Percentiles rank a stretch among this genome's conserved stretches.
These are phyloP conservation scores for Bryopsis sp. DNA, from an alignment of 139 green algal genomes.

Conservation along the genomic window DNA sequence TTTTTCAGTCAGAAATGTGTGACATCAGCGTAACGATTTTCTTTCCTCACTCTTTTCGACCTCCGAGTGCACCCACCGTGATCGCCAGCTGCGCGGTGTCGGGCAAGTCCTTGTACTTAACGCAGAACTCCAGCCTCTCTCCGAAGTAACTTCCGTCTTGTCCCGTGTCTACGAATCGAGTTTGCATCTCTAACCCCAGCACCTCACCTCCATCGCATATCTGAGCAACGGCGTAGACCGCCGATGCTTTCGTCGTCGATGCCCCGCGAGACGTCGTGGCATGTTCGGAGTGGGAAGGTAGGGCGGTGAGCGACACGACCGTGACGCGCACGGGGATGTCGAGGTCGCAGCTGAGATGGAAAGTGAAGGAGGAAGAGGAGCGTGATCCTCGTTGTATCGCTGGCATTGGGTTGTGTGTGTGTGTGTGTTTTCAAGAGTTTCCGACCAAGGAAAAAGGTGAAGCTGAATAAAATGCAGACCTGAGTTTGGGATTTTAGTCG, in stretches of 20 bases:
- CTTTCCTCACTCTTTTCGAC: constrained; percentile 23
- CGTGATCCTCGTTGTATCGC: too few relatives aligned
- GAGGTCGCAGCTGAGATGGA: constrained; percentile 63
- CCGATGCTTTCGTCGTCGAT: background rate
- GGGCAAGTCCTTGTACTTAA: constrained; percentile 83
- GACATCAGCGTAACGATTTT: too few relatives aligned
- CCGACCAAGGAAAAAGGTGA: too few relatives aligned
- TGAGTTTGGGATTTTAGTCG: too few relatives aligned
- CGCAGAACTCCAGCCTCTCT: constrained; percentile 57
- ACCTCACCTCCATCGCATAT: constrained; percentile 41
- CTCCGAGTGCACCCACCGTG: constrained; percentile 46
- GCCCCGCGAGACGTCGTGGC: background rate
- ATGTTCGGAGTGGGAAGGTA: constrained; percentile 34
- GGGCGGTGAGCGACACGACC: constrained; percentile 38
- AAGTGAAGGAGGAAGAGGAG: too few relatives aligned
- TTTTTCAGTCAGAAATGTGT: too few relatives aligned
- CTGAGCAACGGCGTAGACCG: constrained; percentile 39
- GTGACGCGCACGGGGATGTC: constrained; percentile 50
- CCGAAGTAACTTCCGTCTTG: constrained; percentile 38
- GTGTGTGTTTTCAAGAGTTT: too few relatives aligned
- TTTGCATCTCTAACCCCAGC: constrained; percentile 40
- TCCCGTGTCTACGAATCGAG: constrained; percentile 36
- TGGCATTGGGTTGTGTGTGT: too few relatives aligned
- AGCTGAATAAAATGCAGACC: too few relatives aligned
- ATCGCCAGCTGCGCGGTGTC: constrained; percentile 55